Conservation (phyloP, 2,329 filamentous ascomycete species). For the Colletotrichum sp. region DNA sequence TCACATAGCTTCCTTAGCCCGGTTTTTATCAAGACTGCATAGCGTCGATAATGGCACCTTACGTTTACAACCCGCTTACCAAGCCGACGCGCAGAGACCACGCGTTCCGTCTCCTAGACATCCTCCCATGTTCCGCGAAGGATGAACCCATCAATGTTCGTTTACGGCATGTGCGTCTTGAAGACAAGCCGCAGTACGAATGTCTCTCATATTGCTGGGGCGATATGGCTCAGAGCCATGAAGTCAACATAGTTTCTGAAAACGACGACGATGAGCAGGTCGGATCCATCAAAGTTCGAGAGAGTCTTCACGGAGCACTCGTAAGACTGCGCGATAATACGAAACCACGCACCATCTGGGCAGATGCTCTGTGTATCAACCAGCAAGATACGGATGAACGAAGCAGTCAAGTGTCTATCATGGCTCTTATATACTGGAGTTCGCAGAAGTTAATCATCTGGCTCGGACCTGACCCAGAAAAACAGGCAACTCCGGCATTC, state of each 20-base stretch:
- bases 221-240: not conserved
- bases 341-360: not conserved
- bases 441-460: not conserved
- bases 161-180: not conserved
- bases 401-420: not conserved
- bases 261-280: not conserved
- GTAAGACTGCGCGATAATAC: not conserved
- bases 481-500: not conserved
- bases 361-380: not conserved
- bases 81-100: not conserved
- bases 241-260: not conserved
- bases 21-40: rapidly evolving
- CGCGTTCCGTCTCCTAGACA: not conserved
- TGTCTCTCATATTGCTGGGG: rapidly evolving
- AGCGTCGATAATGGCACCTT: not conserved
- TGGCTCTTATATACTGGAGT: not conserved
- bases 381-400: not conserved
- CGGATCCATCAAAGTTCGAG: not conserved
- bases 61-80: not conserved
- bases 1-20: no score
- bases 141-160: not conserved
- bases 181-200: not conserved
- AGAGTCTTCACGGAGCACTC: not conserved
- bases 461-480: not conserved
- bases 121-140: not conserved